Evolutionary conservation across 202 grass and related monocot genomes (phyloP).

Genomic region (Dendrocalamus latiflorus): DNA sequence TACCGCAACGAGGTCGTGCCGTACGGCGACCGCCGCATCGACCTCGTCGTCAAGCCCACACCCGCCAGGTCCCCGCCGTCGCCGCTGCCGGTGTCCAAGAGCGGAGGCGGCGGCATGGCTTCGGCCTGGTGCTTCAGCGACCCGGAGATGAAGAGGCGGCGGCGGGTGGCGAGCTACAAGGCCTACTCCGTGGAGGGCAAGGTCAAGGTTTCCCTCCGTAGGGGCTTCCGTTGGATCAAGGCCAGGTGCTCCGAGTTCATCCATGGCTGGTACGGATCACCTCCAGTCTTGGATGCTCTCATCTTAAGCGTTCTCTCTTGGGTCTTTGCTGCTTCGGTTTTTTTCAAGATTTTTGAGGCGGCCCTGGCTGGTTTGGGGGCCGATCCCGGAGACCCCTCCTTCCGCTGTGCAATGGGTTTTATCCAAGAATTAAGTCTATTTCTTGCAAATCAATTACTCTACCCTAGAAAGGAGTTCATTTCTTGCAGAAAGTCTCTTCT

Average conservation of each 20-base stretch:
- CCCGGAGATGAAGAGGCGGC: constrained; percentile 76
- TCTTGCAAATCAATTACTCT: not conserved
- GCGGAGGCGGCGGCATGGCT: not conserved
- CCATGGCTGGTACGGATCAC: constrained; percentile 61
- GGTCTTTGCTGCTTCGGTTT: not conserved
- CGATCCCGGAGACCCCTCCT: not conserved
- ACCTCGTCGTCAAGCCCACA: constrained; percentile 38
- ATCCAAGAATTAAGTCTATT: not conserved
- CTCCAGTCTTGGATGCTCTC: not conserved
- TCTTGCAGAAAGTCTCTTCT: not conserved
- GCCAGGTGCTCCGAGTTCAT: constrained; percentile 80
- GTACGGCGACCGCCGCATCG: constrained; percentile 48
- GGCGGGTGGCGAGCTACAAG: constrained; percentile 90
- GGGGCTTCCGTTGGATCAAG: constrained; percentile 95
- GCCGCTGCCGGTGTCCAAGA: constrained; percentile 39
- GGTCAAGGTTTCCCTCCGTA: constrained; percentile 75
- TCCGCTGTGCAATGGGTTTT: not conserved
- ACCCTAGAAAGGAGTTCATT: not conserved
- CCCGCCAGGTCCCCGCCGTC: constrained; percentile 47
- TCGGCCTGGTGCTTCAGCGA: constrained; percentile 83
- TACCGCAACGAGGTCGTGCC: constrained; percentile 38
- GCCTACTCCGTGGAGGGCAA: constrained; percentile 89
- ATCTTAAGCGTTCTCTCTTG: not conserved
- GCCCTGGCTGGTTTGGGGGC: not conserved
- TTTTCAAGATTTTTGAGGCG: not conserved